phyloP scores from a whole-genome alignment of 2,329 filamentous ascomycete species.

The Colletotrichum sp. region DNA sequence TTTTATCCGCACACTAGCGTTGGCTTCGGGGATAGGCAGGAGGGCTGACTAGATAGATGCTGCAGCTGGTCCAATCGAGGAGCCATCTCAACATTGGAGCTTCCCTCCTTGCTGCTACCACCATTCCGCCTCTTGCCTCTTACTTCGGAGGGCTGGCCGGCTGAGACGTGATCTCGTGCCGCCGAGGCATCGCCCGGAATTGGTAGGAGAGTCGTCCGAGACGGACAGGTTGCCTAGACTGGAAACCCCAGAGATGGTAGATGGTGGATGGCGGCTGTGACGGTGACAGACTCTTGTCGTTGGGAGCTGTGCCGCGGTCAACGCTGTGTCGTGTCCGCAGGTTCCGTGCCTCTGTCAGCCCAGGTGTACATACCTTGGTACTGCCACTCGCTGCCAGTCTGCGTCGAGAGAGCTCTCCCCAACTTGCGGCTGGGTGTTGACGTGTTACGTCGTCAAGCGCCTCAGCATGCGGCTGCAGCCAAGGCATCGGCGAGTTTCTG shows the following conservation, averaged over 20 bases:
- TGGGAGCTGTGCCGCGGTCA: not conserved
- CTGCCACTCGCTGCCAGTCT: no score
- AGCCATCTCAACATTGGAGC: not conserved
- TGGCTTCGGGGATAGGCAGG: not conserved
- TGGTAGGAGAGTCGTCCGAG: not conserved
- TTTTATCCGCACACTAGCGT: conserved; percentile 15
- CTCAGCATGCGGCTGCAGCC: not conserved
- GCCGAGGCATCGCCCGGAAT: not conserved
- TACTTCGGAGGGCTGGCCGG: not conserved
- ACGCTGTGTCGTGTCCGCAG: not conserved
- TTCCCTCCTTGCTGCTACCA: not conserved
- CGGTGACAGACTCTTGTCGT: not conserved
- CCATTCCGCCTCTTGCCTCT: not conserved
- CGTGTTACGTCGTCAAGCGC: not conserved
- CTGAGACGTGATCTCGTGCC: not conserved
- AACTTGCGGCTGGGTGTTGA: not conserved
- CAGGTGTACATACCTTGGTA: no score
- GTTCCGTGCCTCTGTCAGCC: not conserved
- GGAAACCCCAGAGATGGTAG: not conserved
- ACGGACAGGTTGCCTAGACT: not conserved
- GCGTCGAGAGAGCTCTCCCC: not conserved
- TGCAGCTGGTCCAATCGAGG: not conserved
- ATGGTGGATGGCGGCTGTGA: not conserved
- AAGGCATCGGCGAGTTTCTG: not conserved
- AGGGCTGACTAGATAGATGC: not conserved